Evolutionary conservation across 768 basidiomycete genomes (phyloP).

Genomic region (Kwoniella dendrophila): DNA sequence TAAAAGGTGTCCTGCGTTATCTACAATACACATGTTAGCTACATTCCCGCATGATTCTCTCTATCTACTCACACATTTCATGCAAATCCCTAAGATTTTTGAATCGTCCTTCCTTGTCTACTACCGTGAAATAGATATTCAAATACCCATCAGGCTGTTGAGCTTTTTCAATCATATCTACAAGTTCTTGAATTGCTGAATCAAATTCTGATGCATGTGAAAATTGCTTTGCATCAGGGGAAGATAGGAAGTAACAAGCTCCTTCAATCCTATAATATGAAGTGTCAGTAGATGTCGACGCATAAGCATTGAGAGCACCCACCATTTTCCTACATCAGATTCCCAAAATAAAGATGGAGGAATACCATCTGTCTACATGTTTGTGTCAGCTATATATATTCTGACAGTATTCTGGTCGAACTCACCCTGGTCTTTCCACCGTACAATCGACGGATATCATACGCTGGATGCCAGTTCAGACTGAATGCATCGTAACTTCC

Average conservation of each 20-base stretch:
- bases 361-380: conserved; percentile 21
- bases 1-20: conserved; percentile 42
- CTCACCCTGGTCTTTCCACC: conserved; percentile 27
- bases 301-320: neutral
- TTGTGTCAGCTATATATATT: neutral
- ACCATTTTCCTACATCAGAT: conserved; percentile 44
- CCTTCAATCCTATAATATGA: conserved; percentile 31
- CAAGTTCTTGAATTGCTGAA: conserved; percentile 29
- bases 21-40: conserved; percentile 15
- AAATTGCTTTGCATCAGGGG: conserved; percentile 18
- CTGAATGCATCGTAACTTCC: conserved; percentile 41
- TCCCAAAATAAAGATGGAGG: conserved; percentile 42
- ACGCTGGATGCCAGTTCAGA: conserved; percentile 36
- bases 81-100: conserved; percentile 43
- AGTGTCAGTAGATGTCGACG: neutral
- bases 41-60: neutral
- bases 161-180: conserved; percentile 39
- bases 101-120: conserved; percentile 32
- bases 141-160: conserved; percentile 43
- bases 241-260: conserved; percentile 36
- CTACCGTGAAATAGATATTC: conserved; percentile 40
- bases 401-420: no score
- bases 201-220: conserved; percentile 24
- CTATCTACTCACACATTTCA: conserved; percentile 37
- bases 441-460: conserved; percentile 28